Conservation (phyloP, 495 filamentous ascomycete species). For the Cercophora newfieldiana region DNA sequence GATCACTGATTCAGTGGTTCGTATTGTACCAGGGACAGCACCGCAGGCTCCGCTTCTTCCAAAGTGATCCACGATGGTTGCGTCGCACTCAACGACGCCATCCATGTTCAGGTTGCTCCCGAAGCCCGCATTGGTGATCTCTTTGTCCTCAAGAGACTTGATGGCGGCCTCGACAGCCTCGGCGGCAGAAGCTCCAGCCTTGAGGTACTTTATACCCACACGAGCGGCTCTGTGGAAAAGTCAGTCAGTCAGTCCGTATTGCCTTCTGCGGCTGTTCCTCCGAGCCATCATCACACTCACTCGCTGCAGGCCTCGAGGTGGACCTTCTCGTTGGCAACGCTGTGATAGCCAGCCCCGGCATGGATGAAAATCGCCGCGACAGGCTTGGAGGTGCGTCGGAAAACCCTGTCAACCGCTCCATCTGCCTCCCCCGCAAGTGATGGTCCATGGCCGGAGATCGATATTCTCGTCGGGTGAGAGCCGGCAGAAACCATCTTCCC, state of each 20-base stretch:
- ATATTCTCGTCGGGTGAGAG: not conserved
- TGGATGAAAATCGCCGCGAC: constrained; percentile 84
- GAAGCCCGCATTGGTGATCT: constrained; percentile 95
- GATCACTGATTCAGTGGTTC: constrained; percentile 33
- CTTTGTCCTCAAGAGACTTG: constrained; percentile 80
- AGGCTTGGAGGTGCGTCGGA: constrained; percentile 23
- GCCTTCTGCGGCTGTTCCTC: not conserved
- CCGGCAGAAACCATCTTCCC: not conserved
- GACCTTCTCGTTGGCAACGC: constrained; percentile 72
- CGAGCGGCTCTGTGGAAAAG: constrained; percentile 64
- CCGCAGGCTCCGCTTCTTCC: constrained; percentile 92
- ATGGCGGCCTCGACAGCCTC: constrained; percentile 94
- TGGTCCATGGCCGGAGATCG: not conserved
- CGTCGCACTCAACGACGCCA: constrained; percentile 91
- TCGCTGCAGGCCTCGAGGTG: constrained; percentile 84
- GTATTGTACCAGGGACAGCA: constrained; percentile 83
- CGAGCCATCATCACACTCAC: constrained; percentile 57
- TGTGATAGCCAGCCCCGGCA: constrained; percentile 95
- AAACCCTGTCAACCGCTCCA: constrained; percentile 27
- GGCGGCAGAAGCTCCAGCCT: constrained; percentile 72
- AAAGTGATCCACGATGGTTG: constrained; percentile 84
- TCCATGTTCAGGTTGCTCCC: constrained; percentile 93
- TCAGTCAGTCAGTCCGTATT: not conserved
- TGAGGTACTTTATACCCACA: constrained; percentile 75
- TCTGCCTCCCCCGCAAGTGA: constrained; percentile 20